Conservation (phyloP, 257 asterid species). For the Mitragyna speciosa region DNA sequence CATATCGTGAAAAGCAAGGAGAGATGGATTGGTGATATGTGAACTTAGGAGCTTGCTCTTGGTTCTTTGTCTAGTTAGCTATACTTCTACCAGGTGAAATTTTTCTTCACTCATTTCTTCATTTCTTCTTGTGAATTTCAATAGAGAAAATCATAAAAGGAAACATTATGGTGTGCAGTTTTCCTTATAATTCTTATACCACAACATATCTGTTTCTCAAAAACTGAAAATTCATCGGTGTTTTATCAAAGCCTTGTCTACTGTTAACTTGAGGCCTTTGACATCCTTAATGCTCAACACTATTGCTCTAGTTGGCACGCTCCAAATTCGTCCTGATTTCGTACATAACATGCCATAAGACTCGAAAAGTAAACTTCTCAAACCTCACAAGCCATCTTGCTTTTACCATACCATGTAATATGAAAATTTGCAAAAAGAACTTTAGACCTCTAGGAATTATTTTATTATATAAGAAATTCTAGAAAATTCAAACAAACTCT, state of each 20-base stretch:
- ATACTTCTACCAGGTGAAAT: constrained; percentile 74
- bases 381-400: no score
- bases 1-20: constrained; percentile 69
- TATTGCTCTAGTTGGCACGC: no score
- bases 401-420: no score
- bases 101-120: neutral
- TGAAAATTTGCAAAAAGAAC: no score
- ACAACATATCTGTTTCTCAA: neutral
- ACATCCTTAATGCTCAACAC: no score
- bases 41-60: constrained; percentile 79
- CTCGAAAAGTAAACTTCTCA: no score
- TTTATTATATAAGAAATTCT: no score
- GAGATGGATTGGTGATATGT: constrained; percentile 80
- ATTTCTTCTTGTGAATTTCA: neutral
- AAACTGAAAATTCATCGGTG: neutral
- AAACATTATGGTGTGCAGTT: neutral
- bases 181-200: neutral
- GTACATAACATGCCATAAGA: no score
- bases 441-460: no score
- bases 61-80: constrained; percentile 69
- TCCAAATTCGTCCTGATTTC: no score
- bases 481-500: no score
- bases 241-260: no score
- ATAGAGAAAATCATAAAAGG: neutral
- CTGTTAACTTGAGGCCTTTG: neutral